Evolutionary conservation across 306 rosid genomes (phyloP).

Genomic region (Geum urbanum): DNA sequence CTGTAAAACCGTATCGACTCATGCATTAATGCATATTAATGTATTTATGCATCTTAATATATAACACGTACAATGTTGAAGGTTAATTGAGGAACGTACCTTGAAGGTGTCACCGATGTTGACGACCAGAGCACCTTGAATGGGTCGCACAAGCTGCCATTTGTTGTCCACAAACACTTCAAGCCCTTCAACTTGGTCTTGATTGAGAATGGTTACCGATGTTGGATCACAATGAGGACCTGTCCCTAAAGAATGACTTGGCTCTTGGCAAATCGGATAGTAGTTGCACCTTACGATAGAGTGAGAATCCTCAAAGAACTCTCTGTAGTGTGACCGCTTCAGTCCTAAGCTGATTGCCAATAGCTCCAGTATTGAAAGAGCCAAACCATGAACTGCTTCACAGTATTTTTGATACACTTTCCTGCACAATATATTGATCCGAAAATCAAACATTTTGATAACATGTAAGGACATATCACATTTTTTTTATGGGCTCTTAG

Average conservation of each 20-base stretch:
- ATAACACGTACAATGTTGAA: too few relatives aligned
- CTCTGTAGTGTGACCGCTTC: slow-evolving; percentile 36
- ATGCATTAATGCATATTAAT: too few relatives aligned
- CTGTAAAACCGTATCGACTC: too few relatives aligned
- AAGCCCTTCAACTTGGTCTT: slow-evolving; percentile 71
- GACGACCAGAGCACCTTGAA: slow-evolving; percentile 46
- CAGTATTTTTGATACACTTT: slow-evolving; percentile 56
- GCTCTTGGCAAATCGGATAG: slow-evolving; percentile 59
- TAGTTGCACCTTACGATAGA: slow-evolving; percentile 73
- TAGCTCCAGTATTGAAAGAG: slow-evolving; percentile 47
- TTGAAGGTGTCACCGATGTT: slow-evolving; percentile 74
- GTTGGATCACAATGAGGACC: slow-evolving; percentile 92
- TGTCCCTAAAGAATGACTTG: slow-evolving; percentile 49
- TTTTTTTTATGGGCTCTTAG: too few relatives aligned
- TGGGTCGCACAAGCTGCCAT: slow-evolving; percentile 55
- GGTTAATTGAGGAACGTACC: slow-evolving; percentile 23
- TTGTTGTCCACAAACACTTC: slow-evolving; percentile 49
- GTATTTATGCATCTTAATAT: too few relatives aligned
- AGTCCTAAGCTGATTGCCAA: slow-evolving; percentile 66
- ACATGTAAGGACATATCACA: too few relatives aligned
- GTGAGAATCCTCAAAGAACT: slow-evolving; percentile 49
- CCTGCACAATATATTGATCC: slow-evolving; percentile 8
- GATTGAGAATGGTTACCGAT: slow-evolving; percentile 65
- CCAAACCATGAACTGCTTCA: slow-evolving; percentile 50
- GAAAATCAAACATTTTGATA: not conserved